phyloP scores from a whole-genome alignment of 163 green algal species.

The Prototheca wickerhamii region DNA sequence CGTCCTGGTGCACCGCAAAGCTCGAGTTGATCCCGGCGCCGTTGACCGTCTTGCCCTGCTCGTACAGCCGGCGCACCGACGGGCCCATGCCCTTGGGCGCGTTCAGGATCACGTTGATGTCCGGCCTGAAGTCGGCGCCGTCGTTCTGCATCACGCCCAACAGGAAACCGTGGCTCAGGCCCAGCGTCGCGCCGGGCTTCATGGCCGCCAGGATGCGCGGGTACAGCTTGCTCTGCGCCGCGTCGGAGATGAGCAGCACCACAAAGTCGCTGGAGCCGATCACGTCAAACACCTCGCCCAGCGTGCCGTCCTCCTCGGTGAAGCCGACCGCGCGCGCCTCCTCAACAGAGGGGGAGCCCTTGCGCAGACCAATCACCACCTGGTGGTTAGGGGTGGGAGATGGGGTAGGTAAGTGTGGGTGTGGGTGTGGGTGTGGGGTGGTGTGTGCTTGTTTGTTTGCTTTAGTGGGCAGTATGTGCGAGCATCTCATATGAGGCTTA shows the following conservation, averaged over 20 bases:
- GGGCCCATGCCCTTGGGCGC: slow-evolving; percentile 99
- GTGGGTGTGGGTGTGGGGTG: not conserved
- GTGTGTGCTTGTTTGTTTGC: not conserved
- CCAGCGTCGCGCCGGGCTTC: slow-evolving; percentile 93
- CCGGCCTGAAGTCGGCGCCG: slow-evolving; percentile 83
- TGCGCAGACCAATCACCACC: slow-evolving; percentile 85
- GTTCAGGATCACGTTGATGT: slow-evolving; percentile 98
- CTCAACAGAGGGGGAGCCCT: slow-evolving; percentile 59
- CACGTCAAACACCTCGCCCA: slow-evolving; percentile 93
- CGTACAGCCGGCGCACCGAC: slow-evolving; percentile 94
- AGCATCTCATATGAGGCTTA: not conserved
- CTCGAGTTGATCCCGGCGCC: slow-evolving; percentile 98
- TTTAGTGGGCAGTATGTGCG: too few relatives aligned
- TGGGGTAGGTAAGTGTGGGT: not conserved
- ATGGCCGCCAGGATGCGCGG: slow-evolving; percentile 88
- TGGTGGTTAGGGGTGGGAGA: slow-evolving; percentile 37
- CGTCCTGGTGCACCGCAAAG: slow-evolving; percentile 97
- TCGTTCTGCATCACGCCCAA: slow-evolving; percentile 90
- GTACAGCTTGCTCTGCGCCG: slow-evolving; percentile 92
- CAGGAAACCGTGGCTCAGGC: slow-evolving; percentile 97
- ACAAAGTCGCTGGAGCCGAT: slow-evolving; percentile 85
- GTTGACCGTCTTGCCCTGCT: slow-evolving; percentile 97
- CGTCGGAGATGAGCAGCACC: slow-evolving; percentile 92
- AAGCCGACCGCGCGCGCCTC: slow-evolving; percentile 87
- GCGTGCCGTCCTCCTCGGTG: slow-evolving; percentile 81